phyloP scores from a whole-genome alignment of 2,329 filamentous ascomycete genomes.

The Elsinoe australis region DNA sequence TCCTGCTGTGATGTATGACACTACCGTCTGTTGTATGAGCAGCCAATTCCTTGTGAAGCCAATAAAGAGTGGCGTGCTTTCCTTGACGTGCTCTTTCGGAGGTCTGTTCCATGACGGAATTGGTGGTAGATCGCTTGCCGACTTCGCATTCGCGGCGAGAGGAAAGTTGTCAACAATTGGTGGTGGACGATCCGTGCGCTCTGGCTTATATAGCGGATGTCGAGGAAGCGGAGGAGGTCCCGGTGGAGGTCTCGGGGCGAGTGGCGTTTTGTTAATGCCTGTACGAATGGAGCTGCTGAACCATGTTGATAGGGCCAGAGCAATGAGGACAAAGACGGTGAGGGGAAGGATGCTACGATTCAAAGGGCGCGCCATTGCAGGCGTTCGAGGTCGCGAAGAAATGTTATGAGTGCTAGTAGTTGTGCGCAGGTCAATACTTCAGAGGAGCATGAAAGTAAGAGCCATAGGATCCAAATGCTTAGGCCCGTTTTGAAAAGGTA shows the following conservation, averaged over 20 bases:
- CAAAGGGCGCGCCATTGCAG: not conserved
- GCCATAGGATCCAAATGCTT: too few species aligned
- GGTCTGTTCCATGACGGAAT: not conserved
- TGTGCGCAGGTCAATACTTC: too few species aligned
- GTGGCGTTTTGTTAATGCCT: not conserved
- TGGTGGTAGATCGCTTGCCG: not conserved
- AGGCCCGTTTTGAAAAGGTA: too few species aligned
- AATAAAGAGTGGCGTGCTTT: conserved; percentile 46
- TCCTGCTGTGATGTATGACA: conserved; percentile 52
- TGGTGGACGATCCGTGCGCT: not conserved
- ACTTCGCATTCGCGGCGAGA: not conserved
- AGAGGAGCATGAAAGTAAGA: too few species aligned
- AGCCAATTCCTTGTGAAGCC: conserved; percentile 53
- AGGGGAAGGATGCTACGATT: not conserved
- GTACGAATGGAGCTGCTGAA: not conserved
- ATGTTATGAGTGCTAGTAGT: too few species aligned
- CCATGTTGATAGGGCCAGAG: not conserved
- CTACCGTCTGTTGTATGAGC: conserved; percentile 48
- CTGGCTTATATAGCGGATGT: not conserved
- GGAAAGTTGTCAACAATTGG: conserved; percentile 1
- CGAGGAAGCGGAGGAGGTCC: not conserved
- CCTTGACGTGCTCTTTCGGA: not conserved
- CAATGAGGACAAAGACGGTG: not conserved
- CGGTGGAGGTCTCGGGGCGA: not conserved
- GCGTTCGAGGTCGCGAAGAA: too few species aligned